Base-by-base conservation (phyloP, 306 rosid species). In the Mimosa bimucronata region DNA sequence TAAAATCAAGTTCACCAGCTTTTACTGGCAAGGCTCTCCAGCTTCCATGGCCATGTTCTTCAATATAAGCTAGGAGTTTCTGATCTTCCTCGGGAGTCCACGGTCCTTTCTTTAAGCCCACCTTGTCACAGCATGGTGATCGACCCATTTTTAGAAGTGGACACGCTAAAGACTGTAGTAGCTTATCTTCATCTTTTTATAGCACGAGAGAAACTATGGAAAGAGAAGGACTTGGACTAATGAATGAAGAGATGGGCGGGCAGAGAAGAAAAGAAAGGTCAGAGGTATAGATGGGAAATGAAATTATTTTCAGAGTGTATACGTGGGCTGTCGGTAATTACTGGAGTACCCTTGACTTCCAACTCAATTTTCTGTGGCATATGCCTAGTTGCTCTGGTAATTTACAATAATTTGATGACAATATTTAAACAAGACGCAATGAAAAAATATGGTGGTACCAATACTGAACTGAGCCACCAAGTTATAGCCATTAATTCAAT, bases 41-140 rank as follows among this genome's bases (percentile, higher is more conserved):
- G 68, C 98, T 94, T 72, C 97, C 98, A 83, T 92, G 98, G 76
- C 97, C 97, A 73, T 94, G 91, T 89, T 92, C 95, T 85, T 94
- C 97, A 46, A 94, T 92, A 67, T 88, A 91, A 80, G 97, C 97
- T 66, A 94, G 83, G 77, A 94, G 98, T 62, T 94, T 92, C 80
- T 94, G 98, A 80, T 94, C 98, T 88, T 94, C 98, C 76, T 94
- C 97, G 2, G 98, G 97, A 34, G 97, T 94, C 98, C 98, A 94
- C 16, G 98, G 98, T n/a, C 98, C 98, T 87, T 92, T 94, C 94
- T 94, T 94, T 71, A 94, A 85, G 15, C 98, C 98, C 44, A 91
- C 94, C 69, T 92, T 94, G 84, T 92, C 98, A 73, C 97, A 94
- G 87, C 98, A 94, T 34, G 98, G 98, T 60, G 98, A 90, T 85